Base-by-base conservation (phyloP, 2,329 filamentous ascomycete species). In the Blastomyces parvus region DNA sequence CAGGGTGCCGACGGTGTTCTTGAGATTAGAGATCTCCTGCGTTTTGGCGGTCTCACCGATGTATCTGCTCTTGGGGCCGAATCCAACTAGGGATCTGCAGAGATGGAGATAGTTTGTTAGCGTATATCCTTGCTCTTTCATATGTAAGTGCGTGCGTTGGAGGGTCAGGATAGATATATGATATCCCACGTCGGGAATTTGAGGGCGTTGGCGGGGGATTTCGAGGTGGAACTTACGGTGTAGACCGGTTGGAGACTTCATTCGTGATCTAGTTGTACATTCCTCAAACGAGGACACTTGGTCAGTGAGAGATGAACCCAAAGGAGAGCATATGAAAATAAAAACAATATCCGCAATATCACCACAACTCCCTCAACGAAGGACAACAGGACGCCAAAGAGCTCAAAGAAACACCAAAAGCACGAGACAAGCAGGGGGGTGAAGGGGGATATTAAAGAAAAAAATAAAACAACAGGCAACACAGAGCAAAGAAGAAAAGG, bases 11-110 rank as follows among this genome's bases (percentile, higher is more conserved):
- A 99, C 90, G 70, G 94, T 99, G 85, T 99, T 99, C 84, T 97
- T 99, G 74, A 97, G 86, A 84, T 99, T 99, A 74, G 93, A 96
- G 76, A 96, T 95, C 81, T 99, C 94, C 81, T 97, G 93, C 70
- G 93, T 97, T 86, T 97, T 97, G 70, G 94, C 94, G 64, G 90
- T 80, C 82, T 99, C 94, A 69, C 94, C 94, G 69, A 99, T 85
- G 77, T 95, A 96, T 82, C 94, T 89, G 78, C 85, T 87, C 82
- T 96, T 96, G 76, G 91, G 88, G 65, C 91, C 91, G 79, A 99
- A 99, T 73, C 91, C 92, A 72, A 99, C 94, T 69, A 99, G 83
- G 67, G 94, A 91, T 66, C 92, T 95, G 73, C 62, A 64, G 48
- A 61, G 65, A 27, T 1, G n/a, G 7, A 55, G 52, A 53, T 36